A percentile compares a stretch with the other conserved stretches of the same genome.
Conservation (phyloP, 768 basidiomycete species). For the Neoboletus brunneissimus region DNA sequence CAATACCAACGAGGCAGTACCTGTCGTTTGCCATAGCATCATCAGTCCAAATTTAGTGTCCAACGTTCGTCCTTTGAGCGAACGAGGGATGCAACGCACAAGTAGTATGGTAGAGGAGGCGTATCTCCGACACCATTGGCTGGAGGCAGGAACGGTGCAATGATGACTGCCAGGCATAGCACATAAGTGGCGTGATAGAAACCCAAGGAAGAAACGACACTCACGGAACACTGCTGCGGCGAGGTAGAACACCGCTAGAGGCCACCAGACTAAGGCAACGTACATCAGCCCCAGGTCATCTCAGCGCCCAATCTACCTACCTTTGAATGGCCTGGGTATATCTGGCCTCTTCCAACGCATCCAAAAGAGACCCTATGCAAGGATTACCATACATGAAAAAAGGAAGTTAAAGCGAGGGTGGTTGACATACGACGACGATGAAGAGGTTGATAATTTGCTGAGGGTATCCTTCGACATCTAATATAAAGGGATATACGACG, state of each 20-base stretch:
- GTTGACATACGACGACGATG: slow-evolving; percentile 43
- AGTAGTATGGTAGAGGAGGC: slow-evolving; percentile 57
- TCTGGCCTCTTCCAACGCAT: slow-evolving; percentile 51
- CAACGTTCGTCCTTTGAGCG: neutral
- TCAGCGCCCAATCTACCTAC: slow-evolving; percentile 13
- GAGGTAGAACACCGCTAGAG: slow-evolving; percentile 54
- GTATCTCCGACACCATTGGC: slow-evolving; percentile 56
- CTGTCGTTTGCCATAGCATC: slow-evolving; percentile 19
- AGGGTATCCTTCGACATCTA: slow-evolving; percentile 50
- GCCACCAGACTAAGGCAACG: slow-evolving; percentile 46
- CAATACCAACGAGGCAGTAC: slow-evolving; percentile 53
- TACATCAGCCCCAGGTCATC: slow-evolving; percentile 2
- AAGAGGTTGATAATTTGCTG: slow-evolving; percentile 54
- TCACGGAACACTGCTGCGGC: slow-evolving; percentile 49
- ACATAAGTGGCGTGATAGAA: neutral
- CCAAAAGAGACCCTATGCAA: slow-evolving; percentile 51
- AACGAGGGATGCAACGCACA: slow-evolving; percentile 36
- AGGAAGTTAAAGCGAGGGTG: neutral
- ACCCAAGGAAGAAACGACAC: slow-evolving; percentile 11
- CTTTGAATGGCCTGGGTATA: slow-evolving; percentile 51
- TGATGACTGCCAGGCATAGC: slow-evolving; percentile 37
- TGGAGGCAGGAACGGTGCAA: slow-evolving; percentile 56
- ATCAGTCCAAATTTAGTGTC: neutral
- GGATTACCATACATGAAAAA: slow-evolving; percentile 17
- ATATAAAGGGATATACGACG: slow-evolving; percentile 57